phyloP scores from a whole-genome alignment of 495 filamentous ascomycete species.

The Darksidea phi region DNA sequence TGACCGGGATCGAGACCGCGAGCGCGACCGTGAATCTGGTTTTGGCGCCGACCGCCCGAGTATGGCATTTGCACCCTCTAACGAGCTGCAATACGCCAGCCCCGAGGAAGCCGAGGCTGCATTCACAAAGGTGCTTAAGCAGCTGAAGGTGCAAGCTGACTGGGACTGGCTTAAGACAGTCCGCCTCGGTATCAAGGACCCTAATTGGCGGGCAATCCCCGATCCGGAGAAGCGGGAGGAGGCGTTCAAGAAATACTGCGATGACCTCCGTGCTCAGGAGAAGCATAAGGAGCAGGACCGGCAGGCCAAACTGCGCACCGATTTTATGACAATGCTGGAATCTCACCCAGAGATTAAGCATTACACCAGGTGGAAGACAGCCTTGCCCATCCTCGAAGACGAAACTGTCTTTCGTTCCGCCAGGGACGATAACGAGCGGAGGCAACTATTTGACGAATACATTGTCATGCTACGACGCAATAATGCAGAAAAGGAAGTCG shows the following conservation, averaged over 20 bases:
- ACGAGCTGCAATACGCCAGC: conserved; percentile 78
- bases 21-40: neutral
- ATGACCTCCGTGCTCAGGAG: conserved; percentile 87
- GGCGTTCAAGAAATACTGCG: conserved; percentile 93
- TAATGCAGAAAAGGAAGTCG: conserved; percentile 70
- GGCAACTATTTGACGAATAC: conserved; percentile 93
- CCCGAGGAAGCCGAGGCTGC: conserved; percentile 91
- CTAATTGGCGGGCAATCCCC: conserved; percentile 89
- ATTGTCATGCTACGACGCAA: conserved; percentile 76
- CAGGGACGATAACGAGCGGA: conserved; percentile 82
- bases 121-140: conserved; percentile 86
- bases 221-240: conserved; percentile 89
- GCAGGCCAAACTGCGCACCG: conserved; percentile 84
- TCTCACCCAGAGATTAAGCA: conserved; percentile 97
- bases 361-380: conserved; percentile 97
- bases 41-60: conserved; percentile 26
- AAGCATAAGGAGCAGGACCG: conserved; percentile 94
- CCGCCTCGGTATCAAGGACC: conserved; percentile 84
- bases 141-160: conserved; percentile 79
- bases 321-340: conserved; percentile 94
- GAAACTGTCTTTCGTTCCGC: conserved; percentile 94
- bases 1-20: neutral
- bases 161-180: conserved; percentile 93
- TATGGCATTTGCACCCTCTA: conserved; percentile 61
- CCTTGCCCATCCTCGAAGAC: conserved; percentile 88